Conservation (phyloP, 257 asterid species). For the Salvia miltiorrhiza region DNA sequence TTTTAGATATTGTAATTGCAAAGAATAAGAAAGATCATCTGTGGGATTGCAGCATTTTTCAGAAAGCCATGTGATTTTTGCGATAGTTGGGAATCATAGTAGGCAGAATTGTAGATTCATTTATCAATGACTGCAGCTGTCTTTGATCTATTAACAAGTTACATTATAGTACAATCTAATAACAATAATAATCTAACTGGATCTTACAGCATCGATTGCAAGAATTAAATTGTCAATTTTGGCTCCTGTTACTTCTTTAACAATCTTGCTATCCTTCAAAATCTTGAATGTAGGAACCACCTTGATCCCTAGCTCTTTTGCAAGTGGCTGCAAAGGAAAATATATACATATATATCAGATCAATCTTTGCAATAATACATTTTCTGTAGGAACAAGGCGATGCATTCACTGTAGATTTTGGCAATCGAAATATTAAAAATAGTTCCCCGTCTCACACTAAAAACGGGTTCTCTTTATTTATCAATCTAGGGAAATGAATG, state of each 20-base stretch:
- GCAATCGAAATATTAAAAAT: too few relatives aligned
- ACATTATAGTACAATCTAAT: constrained; percentile 10
- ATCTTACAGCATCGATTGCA: constrained; percentile 59
- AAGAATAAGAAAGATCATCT: too few relatives aligned
- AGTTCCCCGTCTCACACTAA: too few relatives aligned
- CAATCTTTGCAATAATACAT: too few relatives aligned
- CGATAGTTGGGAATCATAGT: too few relatives aligned
- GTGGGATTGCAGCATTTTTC: too few relatives aligned
- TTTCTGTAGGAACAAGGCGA: too few relatives aligned
- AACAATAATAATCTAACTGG: constrained; percentile 20
- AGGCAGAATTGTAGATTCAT: background rate
- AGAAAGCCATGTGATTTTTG: too few relatives aligned
- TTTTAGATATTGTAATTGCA: too few relatives aligned
- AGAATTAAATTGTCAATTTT: constrained; percentile 61
- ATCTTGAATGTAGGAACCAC: constrained; percentile 97
- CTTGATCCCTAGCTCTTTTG: constrained; percentile 83
- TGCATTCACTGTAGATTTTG: too few relatives aligned
- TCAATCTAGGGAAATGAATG: background rate
- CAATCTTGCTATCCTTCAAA: constrained; percentile 58
- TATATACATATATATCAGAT: constrained; percentile 5
- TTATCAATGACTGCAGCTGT: background rate
- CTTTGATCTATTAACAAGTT: constrained; percentile 40
- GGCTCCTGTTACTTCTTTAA: constrained; percentile 84
- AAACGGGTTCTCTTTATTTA: too few relatives aligned
- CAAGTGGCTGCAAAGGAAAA: constrained; percentile 56